These are phyloP conservation scores for Aspergillus sp. DNA, from an alignment of 2,329 filamentous ascomycete species.

Conservation along the genomic window DNA sequence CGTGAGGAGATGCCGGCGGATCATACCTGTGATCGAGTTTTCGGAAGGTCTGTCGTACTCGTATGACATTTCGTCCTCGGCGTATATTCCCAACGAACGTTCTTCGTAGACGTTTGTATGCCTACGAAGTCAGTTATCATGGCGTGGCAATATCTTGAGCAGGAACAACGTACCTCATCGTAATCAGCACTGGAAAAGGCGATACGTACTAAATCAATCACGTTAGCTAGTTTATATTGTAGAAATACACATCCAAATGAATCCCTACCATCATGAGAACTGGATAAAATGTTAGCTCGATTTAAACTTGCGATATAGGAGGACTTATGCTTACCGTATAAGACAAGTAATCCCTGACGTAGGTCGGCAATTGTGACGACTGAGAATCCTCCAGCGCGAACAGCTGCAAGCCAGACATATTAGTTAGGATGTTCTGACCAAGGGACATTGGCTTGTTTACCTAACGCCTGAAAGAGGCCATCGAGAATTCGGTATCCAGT, in stretches of 20 bases:
- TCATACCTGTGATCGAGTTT: slow-evolving; percentile 26
- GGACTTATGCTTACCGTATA: slow-evolving; percentile 28
- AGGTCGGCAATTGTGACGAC: slow-evolving; percentile 61
- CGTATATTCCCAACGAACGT: slow-evolving; percentile 57
- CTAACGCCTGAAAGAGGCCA: slow-evolving; percentile 63
- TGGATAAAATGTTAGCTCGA: slow-evolving; percentile 17
- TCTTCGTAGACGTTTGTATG: slow-evolving; percentile 74
- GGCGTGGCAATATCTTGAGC: background rate
- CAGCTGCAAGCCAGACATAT: slow-evolving; percentile 27
- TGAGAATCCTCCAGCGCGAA: slow-evolving; percentile 66
- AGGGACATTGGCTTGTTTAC: slow-evolving; percentile 27
- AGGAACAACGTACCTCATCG: slow-evolving; percentile 27
- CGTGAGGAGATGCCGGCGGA: slow-evolving; percentile 26
- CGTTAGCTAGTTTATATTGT: slow-evolving; percentile 10
- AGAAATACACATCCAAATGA: background rate
- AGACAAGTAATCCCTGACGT: slow-evolving; percentile 41
- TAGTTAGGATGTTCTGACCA: background rate
- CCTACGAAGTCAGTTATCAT: slow-evolving; percentile 33
- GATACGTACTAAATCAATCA: slow-evolving; percentile 33
- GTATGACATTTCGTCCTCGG: slow-evolving; percentile 29
- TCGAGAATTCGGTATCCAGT: slow-evolving; percentile 58
- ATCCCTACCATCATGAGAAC: slow-evolving; percentile 39
- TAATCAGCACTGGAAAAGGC: slow-evolving; percentile 36
- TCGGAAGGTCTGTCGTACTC: slow-evolving; percentile 19
- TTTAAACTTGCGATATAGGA: background rate